Conservation (phyloP, 2,329 filamentous ascomycete species). For the Colletotrichum tabaci region DNA sequence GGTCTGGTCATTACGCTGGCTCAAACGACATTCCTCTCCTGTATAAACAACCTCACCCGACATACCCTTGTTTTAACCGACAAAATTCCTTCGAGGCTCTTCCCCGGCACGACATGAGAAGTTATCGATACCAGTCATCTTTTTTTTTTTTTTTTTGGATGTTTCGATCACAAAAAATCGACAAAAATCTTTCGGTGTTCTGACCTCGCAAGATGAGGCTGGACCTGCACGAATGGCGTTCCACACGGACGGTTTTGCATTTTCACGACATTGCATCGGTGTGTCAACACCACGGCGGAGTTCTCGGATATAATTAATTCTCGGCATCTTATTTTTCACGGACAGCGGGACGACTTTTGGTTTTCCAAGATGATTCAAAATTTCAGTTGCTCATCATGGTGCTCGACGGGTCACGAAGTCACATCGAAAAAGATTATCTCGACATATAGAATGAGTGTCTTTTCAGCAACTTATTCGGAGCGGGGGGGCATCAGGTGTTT, state of each 20-base stretch:
- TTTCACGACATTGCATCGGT: slow-evolving; percentile 64
- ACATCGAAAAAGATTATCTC: slow-evolving; percentile 59
- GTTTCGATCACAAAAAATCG: slow-evolving; percentile 37
- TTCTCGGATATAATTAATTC: slow-evolving; percentile 52
- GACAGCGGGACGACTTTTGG: slow-evolving; percentile 55
- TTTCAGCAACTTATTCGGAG: slow-evolving; percentile 47
- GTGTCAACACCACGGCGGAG: slow-evolving; percentile 59
- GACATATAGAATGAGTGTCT: slow-evolving; percentile 67
- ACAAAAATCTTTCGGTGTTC: slow-evolving; percentile 42
- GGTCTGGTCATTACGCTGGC: slow-evolving; percentile 50
- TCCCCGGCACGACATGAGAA: slow-evolving; percentile 57
- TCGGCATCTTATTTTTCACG: slow-evolving; percentile 49
- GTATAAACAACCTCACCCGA: slow-evolving; percentile 67
- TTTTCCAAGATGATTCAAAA: slow-evolving; percentile 60
- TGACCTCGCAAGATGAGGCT: slow-evolving; percentile 53
- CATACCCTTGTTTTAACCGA: slow-evolving; percentile 56
- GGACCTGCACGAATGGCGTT: slow-evolving; percentile 63
- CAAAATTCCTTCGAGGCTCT: slow-evolving; percentile 46
- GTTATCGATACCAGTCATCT: slow-evolving; percentile 61
- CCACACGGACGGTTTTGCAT: slow-evolving; percentile 60
- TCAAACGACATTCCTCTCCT: slow-evolving; percentile 51
- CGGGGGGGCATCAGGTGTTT: slow-evolving; percentile 52
- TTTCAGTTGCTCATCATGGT: slow-evolving; percentile 51
- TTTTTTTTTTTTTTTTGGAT: slow-evolving; percentile 49
- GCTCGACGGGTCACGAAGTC: slow-evolving; percentile 42